phyloP scores from a whole-genome alignment of 2,329 filamentous ascomycete genomes.

The Lasiodiplodia hormozganensis region DNA sequence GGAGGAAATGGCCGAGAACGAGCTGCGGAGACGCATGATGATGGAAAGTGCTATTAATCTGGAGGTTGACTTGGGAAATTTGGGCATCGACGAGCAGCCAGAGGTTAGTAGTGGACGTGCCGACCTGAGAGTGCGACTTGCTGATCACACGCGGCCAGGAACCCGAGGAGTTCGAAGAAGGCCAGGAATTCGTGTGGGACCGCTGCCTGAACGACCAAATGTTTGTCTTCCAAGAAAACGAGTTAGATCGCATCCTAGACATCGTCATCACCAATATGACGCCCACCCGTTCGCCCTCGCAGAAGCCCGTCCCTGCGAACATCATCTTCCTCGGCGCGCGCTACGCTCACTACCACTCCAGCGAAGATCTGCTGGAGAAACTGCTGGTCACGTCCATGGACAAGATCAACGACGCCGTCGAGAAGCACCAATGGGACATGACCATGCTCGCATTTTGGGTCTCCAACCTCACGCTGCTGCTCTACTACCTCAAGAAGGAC shows the following conservation, averaged over 20 bases:
- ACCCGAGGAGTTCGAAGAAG: conserved; percentile 80
- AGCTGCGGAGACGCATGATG: conserved; percentile 97
- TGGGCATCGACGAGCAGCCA: conserved; percentile 93
- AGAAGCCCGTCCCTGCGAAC: conserved; percentile 97
- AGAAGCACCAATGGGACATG: conserved; percentile 98
- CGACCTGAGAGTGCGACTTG: neutral
- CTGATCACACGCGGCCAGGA: conserved; percentile 8
- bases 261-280: conserved; percentile 99
- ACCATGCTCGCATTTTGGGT: conserved; percentile 99
- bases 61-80: conserved; percentile 93
- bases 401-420: conserved; percentile 97
- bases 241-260: conserved; percentile 89
- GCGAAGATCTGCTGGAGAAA: conserved; percentile 79
- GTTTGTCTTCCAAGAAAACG: conserved; percentile 98
- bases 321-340: conserved; percentile 94
- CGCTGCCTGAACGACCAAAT: conserved; percentile 96
- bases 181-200: conserved; percentile 95
- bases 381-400: conserved; percentile 88
- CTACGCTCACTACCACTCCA: conserved; percentile 96
- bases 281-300: conserved; percentile 91
- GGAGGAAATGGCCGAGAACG: conserved; percentile 95
- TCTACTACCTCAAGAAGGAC: conserved; percentile 98
- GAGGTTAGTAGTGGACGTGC: conserved; percentile 67
- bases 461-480: conserved; percentile 91
- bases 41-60: conserved; percentile 97